Evolutionary conservation across 2,329 filamentous ascomycete genomes (phyloP), one percentile per base, ranked within the genome.

Genomic region (Xylariaceae sp.): DNA sequence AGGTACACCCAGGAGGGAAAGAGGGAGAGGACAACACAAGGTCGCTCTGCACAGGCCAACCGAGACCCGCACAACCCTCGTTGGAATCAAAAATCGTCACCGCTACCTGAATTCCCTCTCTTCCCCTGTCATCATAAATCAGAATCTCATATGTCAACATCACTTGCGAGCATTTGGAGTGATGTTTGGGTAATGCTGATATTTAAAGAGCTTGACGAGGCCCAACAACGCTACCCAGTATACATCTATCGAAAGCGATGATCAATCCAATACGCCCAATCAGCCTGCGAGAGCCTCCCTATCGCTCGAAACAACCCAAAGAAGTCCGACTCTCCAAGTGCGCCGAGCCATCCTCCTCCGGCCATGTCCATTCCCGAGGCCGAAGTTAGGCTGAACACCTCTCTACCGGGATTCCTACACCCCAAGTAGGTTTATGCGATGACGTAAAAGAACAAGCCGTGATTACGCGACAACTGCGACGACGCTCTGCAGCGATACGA

Each of bases 261-360:
- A 14, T 47, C 13, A 33, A 48, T 45, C 45, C 36, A 47, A 49
- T 45, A 42, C 34, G 28, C 36, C 34, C 34, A n/a, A 34, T 48
- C 18, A 42, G 16, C 22, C 22, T 38, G n/a, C 34, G 3, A 14
- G 34, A 7, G 38, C 36, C 40, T 40, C 31, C 47, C 40, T 31
- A 19, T 48, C 19, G 22, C 42, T 22, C 44, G 44, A 36, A 48
- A 48, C 42, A 31, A 54, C 45, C 6, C 31, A 40, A 42, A 51
- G 44, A 31, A 45, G 12, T 7, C 28, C 14, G 19, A 42, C 22
- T 22, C 46, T 28, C 39, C 19, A 22, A 50, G 60, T 60, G 58
- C 58, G 58, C 56, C 59, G 59, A 65, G 63, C 62, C 54, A 42
- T 65, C 63, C 59, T 66, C 54, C 63, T 58, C 60, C 42, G 39